Base-by-base conservation (phyloP, 164 flowering plant genomes). In the Liriodendron chinense region DNA sequence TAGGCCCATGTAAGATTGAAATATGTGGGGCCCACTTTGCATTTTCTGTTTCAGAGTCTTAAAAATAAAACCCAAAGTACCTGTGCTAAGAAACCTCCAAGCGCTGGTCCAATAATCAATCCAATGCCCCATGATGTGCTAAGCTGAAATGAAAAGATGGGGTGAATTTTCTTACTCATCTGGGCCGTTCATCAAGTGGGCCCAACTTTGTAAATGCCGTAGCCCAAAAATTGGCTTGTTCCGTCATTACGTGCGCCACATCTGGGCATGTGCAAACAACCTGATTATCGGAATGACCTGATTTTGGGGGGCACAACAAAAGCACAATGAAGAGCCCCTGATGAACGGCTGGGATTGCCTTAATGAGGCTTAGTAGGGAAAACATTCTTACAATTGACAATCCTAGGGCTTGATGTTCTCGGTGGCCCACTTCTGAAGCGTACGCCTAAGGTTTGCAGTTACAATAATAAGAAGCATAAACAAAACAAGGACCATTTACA, bases 1-100 rank as follows among this genome's bases (percentile, higher is more conserved):
- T 34, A 34, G 0, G 43, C 43, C 43, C 43, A 7, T 34, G n/a
- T 57, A 20, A 57, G 62, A 3, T 3, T 20, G 4, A 57, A 57
- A 57, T 4, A 13, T 3, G 0, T 57, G 62, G 10, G n/a, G n/a
- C 62, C 16, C 12, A 13, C 12, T 13, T 50, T 14, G 16, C 62
- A 57, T 57, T 57, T 14, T 57, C 57, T 14, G 14, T 57, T 2
- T 57, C 62, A 57, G 3, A 9, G 62, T 13, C n/a, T 57, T 57
- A 57, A 20, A 57, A 57, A 57, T 57, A 14, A 20, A n/a, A 57
- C 43, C 43, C 43, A 34, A 4, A 72, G 69, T 84, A 87, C 93
- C 91, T 84, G 90, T 34, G 92, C 87, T 20, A 90, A 80, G 78
- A 79, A 87, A 26, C 94, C 94, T 53, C 92, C 94, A 43, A 90